phyloP scores from a whole-genome alignment of 1,139 yeast species.

The Geotrichum reessii region DNA sequence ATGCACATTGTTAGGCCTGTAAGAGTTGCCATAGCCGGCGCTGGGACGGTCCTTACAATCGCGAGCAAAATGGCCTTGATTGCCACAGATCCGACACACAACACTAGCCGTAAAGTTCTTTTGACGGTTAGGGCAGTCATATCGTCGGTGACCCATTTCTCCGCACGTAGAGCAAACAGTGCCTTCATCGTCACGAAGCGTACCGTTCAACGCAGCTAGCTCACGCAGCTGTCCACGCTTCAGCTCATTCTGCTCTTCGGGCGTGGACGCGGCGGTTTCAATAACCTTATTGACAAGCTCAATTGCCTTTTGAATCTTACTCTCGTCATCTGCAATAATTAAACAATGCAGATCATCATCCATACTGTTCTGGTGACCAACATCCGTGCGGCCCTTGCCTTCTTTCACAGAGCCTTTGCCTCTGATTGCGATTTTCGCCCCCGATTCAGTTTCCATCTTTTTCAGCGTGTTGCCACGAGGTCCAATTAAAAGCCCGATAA shows the following conservation, averaged over 20 bases:
- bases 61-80: slow-evolving; percentile 77
- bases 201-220: slow-evolving; percentile 90
- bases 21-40: slow-evolving; percentile 21
- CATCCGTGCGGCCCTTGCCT: slow-evolving; percentile 57
- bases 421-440: slow-evolving; percentile 80
- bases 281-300: slow-evolving; percentile 70
- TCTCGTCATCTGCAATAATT: slow-evolving; percentile 78
- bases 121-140: slow-evolving; percentile 52
- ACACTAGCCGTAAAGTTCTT: slow-evolving; percentile 52
- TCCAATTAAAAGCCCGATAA: slow-evolving; percentile 84
- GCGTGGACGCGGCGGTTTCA: slow-evolving; percentile 74
- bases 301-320: slow-evolving; percentile 69
- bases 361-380: slow-evolving; percentile 44
- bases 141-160: slow-evolving; percentile 54
- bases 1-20: slow-evolving; percentile 22
- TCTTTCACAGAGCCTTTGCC: slow-evolving; percentile 95
- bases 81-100: slow-evolving; percentile 74
- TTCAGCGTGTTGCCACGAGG: slow-evolving; percentile 92
- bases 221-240: slow-evolving; percentile 89
- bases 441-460: slow-evolving; percentile 73
- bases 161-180: slow-evolving; percentile 60
- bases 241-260: slow-evolving; percentile 88
- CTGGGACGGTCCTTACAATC: slow-evolving; percentile 57
- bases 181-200: slow-evolving; percentile 75
- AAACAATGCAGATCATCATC: slow-evolving; percentile 86